Conservation (phyloP, 2,329 filamentous ascomycete genomes). For the Arachnomyces sp. region DNA sequence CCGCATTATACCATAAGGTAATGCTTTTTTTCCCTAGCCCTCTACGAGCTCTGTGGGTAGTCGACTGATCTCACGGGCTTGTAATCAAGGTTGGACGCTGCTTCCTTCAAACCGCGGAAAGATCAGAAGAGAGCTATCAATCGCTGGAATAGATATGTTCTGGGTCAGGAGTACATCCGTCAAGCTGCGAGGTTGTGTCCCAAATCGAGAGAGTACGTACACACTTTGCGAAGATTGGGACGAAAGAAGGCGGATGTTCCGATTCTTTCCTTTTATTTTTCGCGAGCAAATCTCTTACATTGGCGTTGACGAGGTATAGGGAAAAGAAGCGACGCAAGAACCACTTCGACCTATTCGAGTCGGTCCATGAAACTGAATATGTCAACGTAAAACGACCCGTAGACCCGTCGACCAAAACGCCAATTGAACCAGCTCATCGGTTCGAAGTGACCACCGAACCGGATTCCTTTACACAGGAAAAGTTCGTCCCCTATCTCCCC, state of each 20-base stretch:
- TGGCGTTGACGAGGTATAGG: slow-evolving; percentile 20
- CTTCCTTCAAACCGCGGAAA: slow-evolving; percentile 35
- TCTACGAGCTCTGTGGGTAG: neutral
- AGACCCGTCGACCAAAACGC: slow-evolving; percentile 36
- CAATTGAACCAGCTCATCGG: slow-evolving; percentile 41
- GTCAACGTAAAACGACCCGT: slow-evolving; percentile 34
- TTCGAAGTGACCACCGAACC: slow-evolving; percentile 43
- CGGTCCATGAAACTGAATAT: slow-evolving; percentile 41
- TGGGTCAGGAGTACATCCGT: slow-evolving; percentile 41
- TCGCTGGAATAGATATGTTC: slow-evolving; percentile 41
- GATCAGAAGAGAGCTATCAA: slow-evolving; percentile 43
- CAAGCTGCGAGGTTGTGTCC: slow-evolving; percentile 40
- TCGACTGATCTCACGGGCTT: neutral
- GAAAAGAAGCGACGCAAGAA: slow-evolving; percentile 37
- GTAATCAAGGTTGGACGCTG: slow-evolving; percentile 31
- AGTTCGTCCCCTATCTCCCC: slow-evolving; percentile 24
- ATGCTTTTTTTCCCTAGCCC: neutral
- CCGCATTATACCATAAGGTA: slow-evolving; percentile 62
- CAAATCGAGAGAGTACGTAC: slow-evolving; percentile 35
- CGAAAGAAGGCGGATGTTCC: neutral
- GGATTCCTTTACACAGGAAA: slow-evolving; percentile 40
- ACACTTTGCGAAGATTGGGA: neutral
- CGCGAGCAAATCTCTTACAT: neutral
- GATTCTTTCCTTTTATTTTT: neutral
- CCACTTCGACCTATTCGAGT: slow-evolving; percentile 35